These are phyloP conservation scores for Neocatenulostroma microsporum DNA, from an alignment of 2,329 filamentous ascomycete genomes.

Conservation along the genomic window DNA sequence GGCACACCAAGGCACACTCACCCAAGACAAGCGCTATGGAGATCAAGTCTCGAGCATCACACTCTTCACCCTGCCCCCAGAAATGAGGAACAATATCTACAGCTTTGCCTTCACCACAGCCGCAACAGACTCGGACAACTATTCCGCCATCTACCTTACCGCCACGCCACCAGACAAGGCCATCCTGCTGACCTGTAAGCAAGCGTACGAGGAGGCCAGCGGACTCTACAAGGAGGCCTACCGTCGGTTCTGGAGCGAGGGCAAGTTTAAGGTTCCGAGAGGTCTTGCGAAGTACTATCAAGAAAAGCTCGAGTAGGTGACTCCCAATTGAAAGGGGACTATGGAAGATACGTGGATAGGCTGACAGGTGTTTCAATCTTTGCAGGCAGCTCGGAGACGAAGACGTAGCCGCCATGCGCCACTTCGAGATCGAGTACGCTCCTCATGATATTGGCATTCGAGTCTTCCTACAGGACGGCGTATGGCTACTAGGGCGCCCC, in stretches of 20 bases:
- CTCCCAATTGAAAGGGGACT: background rate
- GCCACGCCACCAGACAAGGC: conserved; percentile 3
- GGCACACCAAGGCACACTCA: too few species aligned
- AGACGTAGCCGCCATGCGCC: too few species aligned
- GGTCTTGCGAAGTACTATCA: background rate
- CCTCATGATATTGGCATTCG: too few species aligned
- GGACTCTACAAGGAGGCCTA: background rate
- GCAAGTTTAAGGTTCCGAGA: conserved; percentile 1
- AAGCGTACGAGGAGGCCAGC: conserved; percentile 4
- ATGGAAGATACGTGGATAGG: background rate
- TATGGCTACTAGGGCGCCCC: too few species aligned
- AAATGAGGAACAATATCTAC: conserved; percentile 5
- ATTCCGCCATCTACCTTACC: background rate
- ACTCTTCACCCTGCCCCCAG: conserved; percentile 2
- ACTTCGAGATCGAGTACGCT: too few species aligned
- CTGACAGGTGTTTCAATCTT: too few species aligned
- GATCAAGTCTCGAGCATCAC: conserved; percentile 2
- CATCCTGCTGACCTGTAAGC: background rate
- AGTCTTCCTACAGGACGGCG: too few species aligned
- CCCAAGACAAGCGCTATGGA: too few species aligned
- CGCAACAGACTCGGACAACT: background rate
- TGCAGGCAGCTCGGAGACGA: background rate
- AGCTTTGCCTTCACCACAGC: conserved; percentile 1
- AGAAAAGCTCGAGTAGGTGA: background rate
- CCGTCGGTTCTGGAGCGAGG: conserved; percentile 2